A percentile compares a stretch with the other conserved stretches of the same genome.
These are phyloP conservation scores for Termitomyces heimii DNA, from an alignment of 768 basidiomycete genomes.

Conservation along the genomic window DNA sequence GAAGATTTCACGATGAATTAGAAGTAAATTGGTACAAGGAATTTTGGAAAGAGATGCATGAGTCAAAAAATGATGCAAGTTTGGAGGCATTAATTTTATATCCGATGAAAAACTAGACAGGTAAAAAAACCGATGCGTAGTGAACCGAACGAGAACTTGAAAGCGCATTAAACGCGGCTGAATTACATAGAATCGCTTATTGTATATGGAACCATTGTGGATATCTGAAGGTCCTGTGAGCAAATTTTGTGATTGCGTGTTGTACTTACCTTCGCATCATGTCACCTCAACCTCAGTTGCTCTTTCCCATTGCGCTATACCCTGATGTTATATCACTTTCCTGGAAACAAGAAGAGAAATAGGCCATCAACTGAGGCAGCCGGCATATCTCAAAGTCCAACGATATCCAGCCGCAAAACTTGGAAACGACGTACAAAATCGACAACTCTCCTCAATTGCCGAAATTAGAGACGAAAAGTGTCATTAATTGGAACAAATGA, in stretches of 20 bases:
- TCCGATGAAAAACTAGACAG: background rate
- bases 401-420: conserved; percentile 3
- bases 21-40: background rate
- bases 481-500: conserved; percentile 5
- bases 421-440: conserved; percentile 7
- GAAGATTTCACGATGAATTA: background rate
- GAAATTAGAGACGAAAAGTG: conserved; percentile 7
- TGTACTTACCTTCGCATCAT: too few relatives aligned
- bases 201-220: background rate
- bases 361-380: background rate
- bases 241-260: too few relatives aligned
- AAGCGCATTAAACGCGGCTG: background rate
- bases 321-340: too few relatives aligned
- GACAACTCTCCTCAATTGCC: conserved; percentile 5
- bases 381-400: conserved; percentile 8
- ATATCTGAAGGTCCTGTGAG: too few relatives aligned
- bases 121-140: background rate
- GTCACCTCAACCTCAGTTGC: too few relatives aligned
- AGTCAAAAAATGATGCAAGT: background rate
- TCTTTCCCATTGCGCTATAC: too few relatives aligned
- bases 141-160: background rate
- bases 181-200: background rate
- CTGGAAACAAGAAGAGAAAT: too few relatives aligned
- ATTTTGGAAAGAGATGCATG: background rate
- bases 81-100: background rate